Evolutionary conservation across 257 asterid species (phyloP), one percentile per base, ranked within the genome.

Genomic region (Hygrophila difformis): DNA sequence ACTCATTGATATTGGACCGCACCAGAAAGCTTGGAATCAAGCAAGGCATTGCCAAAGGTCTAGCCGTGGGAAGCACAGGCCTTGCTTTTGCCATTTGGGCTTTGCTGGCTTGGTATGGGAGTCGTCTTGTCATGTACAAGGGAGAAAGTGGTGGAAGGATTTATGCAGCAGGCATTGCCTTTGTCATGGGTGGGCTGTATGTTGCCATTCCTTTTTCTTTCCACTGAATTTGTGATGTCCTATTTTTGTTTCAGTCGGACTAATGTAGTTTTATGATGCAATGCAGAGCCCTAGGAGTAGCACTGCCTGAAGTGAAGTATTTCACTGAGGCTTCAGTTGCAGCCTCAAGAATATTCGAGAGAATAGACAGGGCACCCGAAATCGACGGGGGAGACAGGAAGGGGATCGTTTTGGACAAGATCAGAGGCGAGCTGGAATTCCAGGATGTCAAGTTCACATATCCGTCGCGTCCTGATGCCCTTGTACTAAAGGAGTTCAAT

Each of bases 101-200:
- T 12, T 67, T 87, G 56, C 81, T 87, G 35, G 87, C 96, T 44
- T 87, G 96, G 96, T 87, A 87, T 41, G 96, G 96, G 14, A 87
- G 93, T 31, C 84, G 44, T 48, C 63, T 87, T 29, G 39, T 87
- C 12, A 82, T 87, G 81, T 69, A 82, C 60, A 82, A 63, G 45
- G 94, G 96, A 18, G 93, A 87, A 46, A 82, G 70, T 48, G 96
- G 96, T 0, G 96, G 96, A 12, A 73, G 74, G 57, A 71, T 87
- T 56, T 82, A 87, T 56, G 84, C 93, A 1, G 74, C 96, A 9
- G 93, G 76, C 0, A 59, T 87, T 65, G 71, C 93, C 39, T 79
- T 82, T 11, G 82, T 87, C 65, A 20, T 87, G 79, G 96, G 93
- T 42, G 96, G 96, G 73, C 43, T 82, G 96, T 87, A 58, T 7